These are phyloP conservation scores for Mycosphaerella sp. DNA, from an alignment of 2,329 filamentous ascomycete species.

Conservation along the genomic window DNA sequence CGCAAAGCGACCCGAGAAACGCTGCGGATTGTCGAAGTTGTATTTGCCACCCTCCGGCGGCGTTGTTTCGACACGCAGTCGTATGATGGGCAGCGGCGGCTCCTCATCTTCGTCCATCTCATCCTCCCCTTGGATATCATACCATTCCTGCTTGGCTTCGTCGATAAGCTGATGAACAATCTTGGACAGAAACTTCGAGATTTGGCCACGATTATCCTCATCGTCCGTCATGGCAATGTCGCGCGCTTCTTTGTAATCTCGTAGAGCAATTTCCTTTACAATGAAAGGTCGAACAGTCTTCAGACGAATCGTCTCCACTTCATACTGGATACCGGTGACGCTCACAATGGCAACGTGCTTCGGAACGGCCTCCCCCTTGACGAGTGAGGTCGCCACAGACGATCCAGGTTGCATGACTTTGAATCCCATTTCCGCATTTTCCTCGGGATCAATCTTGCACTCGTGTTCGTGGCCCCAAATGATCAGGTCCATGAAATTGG, in stretches of 20 bases:
- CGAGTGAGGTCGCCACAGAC: slow-evolving; percentile 86
- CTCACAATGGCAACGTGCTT: slow-evolving; percentile 87
- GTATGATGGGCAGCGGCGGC: slow-evolving; percentile 73
- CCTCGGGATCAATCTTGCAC: slow-evolving; percentile 76
- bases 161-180: slow-evolving; percentile 84
- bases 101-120: slow-evolving; percentile 52
- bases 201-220: slow-evolving; percentile 46
- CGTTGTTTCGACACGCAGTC: slow-evolving; percentile 85
- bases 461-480: slow-evolving; percentile 99
- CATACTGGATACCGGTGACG: slow-evolving; percentile 76
- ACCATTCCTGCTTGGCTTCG: slow-evolving; percentile 76
- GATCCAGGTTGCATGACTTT: slow-evolving; percentile 97
- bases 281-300: slow-evolving; percentile 89
- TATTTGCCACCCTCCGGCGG: slow-evolving; percentile 78
- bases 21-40: slow-evolving; percentile 89
- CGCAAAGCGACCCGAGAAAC: slow-evolving; percentile 88
- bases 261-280: slow-evolving; percentile 72
- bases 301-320: slow-evolving; percentile 70
- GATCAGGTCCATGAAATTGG: slow-evolving; percentile 82
- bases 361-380: slow-evolving; percentile 79
- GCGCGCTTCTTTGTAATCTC: slow-evolving; percentile 69
- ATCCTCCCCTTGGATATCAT: slow-evolving; percentile 55
- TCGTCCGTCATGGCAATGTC: slow-evolving; percentile 78
- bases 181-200: slow-evolving; percentile 68
- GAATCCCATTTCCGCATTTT: slow-evolving; percentile 83